Evolutionary conservation across 495 filamentous ascomycete genomes (phyloP), one percentile per base, ranked within the genome.

Genomic region (Trichocladium uniseriatum): DNA sequence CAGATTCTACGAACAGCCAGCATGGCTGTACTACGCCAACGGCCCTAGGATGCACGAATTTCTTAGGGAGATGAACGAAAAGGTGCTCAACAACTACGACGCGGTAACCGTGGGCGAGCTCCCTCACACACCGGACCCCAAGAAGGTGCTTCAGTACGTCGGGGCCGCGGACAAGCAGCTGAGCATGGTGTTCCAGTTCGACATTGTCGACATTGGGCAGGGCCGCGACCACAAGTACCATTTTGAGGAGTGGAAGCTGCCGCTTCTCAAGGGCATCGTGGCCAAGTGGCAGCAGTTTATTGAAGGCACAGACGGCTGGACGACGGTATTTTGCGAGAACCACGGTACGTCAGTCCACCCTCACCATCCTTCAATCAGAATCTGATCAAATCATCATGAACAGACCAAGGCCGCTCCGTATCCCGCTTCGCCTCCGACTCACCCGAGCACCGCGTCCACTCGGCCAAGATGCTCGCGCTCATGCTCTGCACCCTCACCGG

Each of bases 121-220:
- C 59, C 81, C 82, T 0, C 79, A 79, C 56, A 77, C 79, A 11
- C 74, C 77, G 2, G 71, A 80, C 48, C 61, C 64, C 6, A 62
- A 73, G 29, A 74, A 84, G 53, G 77, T 86, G 1, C 68, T 86
- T 22, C 68, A 72, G 13, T 77, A 76, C 27, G 77, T 88, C 19
- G 69, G 74, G 3, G 67, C 70, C 11, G 72, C 74, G 36, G 76
- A 79, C 22, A 67, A 71, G 38, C 80, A 87, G 58, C 69, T 88
- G 38, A 79, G 79, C 66, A 89, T 89, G 84, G 76, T 86, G 22
- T 87, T 89, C 67, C 77, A 84, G 52, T 87, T 87, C 52, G 82
- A 85, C 52, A 69, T 73, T 38, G 75, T 79, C 13, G 76, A 80
- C 50, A 67, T 86, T 24, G 83, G 82, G 7, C 60, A 76, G 43